Percentiles rank a stretch among this genome's conserved stretches.
phyloP scores from a whole-genome alignment of 1,139 yeast genomes.

The Hansenula sp. region DNA sequence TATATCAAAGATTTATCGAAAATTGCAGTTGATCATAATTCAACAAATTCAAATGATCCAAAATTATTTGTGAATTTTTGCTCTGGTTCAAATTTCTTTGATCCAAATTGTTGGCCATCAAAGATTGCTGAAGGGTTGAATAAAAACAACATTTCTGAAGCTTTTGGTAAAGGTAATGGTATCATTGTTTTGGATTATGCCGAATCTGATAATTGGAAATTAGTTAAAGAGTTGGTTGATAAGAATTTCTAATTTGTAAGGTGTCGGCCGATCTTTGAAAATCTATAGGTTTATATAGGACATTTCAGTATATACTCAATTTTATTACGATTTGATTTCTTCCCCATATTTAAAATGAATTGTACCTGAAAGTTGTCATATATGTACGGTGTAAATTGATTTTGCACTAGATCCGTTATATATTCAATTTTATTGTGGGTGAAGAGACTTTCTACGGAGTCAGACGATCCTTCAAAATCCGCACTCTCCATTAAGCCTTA shows the following conservation, averaged over 20 bases:
- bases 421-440: no score
- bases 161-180: conserved; percentile 55
- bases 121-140: conserved; percentile 55
- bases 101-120: conserved; percentile 73
- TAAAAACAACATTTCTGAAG: conserved; percentile 42
- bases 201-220: conserved; percentile 59
- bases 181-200: conserved; percentile 65
- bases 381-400: no score
- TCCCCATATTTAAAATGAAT: no score
- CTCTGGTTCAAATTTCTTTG: conserved; percentile 71
- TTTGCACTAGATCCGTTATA: no score
- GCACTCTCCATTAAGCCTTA: no score
- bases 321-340: no score
- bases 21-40: conserved; percentile 50
- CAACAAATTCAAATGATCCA: conserved; percentile 38
- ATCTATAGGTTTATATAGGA: no score
- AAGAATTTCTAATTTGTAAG: conserved; percentile 52
- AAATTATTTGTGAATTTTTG: conserved; percentile 71
- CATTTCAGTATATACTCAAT: no score
- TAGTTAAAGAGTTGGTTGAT: conserved; percentile 49
- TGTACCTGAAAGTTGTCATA: no score
- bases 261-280: no score
- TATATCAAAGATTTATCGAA: conserved; percentile 56
- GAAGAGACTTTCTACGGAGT: no score
- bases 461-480: no score